Evolutionary conservation across 2,329 filamentous ascomycete genomes (phyloP), one percentile per base, ranked within the genome.

Genomic region (Phaeosphaeria sp.): DNA sequence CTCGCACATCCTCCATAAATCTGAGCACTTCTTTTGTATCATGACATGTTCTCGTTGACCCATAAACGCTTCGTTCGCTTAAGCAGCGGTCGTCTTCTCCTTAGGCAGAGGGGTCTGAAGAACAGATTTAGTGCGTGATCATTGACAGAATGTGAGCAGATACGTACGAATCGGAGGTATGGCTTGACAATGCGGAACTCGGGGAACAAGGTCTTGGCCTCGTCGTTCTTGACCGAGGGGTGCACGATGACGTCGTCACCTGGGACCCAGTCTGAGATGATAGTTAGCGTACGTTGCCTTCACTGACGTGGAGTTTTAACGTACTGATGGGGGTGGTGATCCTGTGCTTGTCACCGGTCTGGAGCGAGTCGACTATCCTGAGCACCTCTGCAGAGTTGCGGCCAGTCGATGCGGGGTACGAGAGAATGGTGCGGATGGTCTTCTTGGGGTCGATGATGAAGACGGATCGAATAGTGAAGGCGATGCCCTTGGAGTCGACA

Each of bases 361-460:
- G 81, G 62, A 84, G 78, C 53, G 79, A 81, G 73, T 83, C 82
- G 59, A 84, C 77, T 36, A 83, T 79, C 60, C 82, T 81, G 23
- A 84, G 77, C 13, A 84, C 81, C 73, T 84, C 82, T 47, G 82
- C 81, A 41, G 81, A 82, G 79, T 84, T 84, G 68, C 82, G 80
- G 58, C 86, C 85, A 41, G 85, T 87, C 54, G 83, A 86, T 50
- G 86, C 86, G 23, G 85, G 85, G 80, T 88, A 88, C 61, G 83
- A 83, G 59, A 88, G 79, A 70, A 87, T 88, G 55, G 84, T 80
- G 65, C 85, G 84, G 72, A 88, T 87, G 60, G 81, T 86, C 82
- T 87, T 87, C 79, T 84, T 85, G 56, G 85, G 86, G 79, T 88
- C 85, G 75, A 88, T 87, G 76, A 87, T 78, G 79, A 88, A 88